These are phyloP conservation scores for Boletus tomentosulus DNA, from an alignment of 768 basidiomycete genomes.

Conservation along the genomic window DNA sequence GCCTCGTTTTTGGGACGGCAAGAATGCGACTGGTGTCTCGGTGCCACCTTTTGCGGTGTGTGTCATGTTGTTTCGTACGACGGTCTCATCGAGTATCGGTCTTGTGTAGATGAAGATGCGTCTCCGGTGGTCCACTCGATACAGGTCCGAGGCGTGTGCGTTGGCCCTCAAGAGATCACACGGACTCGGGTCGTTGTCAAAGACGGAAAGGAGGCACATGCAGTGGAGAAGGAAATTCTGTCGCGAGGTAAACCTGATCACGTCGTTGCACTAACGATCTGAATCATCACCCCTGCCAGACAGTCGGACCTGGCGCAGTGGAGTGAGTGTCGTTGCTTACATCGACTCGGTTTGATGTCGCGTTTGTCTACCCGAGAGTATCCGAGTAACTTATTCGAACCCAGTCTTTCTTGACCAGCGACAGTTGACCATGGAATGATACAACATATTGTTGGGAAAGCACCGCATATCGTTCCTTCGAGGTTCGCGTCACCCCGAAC, in stretches of 20 bases:
- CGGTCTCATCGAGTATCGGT: not conserved
- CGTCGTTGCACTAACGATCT: not conserved
- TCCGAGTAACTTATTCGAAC: too few species aligned
- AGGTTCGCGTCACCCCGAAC: too few species aligned
- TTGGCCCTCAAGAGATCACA: conserved; percentile 39
- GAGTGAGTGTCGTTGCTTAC: conserved; percentile 7
- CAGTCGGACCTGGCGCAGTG: conserved; percentile 13
- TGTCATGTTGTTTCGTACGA: not conserved
- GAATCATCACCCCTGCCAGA: conserved; percentile 8
- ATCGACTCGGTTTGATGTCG: not conserved
- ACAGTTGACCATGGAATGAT: too few species aligned
- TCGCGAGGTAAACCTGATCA: conserved; percentile 34
- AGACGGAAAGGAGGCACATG: conserved; percentile 38
- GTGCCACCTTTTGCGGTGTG: conserved; percentile 22
- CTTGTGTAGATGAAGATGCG: conserved; percentile 36
- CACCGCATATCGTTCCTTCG: too few species aligned
- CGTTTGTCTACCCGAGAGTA: not conserved
- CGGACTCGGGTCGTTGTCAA: conserved; percentile 31
- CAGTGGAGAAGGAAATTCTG: conserved; percentile 60
- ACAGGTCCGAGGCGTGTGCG: conserved; percentile 52
- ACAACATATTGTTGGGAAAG: too few species aligned
- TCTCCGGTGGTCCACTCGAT: conserved; percentile 44
- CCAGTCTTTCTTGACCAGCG: too few species aligned
- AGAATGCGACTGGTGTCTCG: conserved; percentile 5
- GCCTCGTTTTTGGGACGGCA: conserved; percentile 9